Base-by-base conservation (phyloP, 495 filamentous ascomycete species). In the Aspergillus coremiiformis region DNA sequence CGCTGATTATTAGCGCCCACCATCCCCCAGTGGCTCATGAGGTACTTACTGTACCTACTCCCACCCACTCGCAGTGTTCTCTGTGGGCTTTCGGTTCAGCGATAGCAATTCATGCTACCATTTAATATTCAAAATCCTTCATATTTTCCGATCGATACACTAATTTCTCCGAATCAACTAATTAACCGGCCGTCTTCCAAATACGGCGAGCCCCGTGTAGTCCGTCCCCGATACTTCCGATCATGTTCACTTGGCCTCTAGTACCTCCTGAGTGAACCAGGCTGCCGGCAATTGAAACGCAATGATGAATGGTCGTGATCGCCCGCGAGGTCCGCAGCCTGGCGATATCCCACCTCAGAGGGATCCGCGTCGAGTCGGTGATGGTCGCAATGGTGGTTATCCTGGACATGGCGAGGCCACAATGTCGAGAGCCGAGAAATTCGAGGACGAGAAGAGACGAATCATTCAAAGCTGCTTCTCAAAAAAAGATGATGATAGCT, bases 371-470 rank as follows among this genome's bases (percentile, higher is more conserved):
- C 70, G 69, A 53, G 65, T 51, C 33, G 68, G 54, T 45, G 69
- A 70, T 43, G 42, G 56, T 56, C 69, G 66, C 54, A 61, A 63
- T 60, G 67, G 63, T 49, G 52, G 57, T 19, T 15, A 27, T 29
- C 19, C 58, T 39, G 61, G 53, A 15, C 49, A 69, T 6, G 64
- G 59, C 27, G 66, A 71, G 26, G 57, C 54, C 39, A 47, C 62
- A 29, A 70, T 79, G 72, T 86, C 75, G 49, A 84, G 88, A 66
- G 92, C 92, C 8, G 88, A 95, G 71, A 79, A 80, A 58, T 98
- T 96, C 65, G 91, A 98, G 67, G 90, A 97, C 58, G 93, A 97
- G 74, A 95, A 95, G 79, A 79, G 76, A 66, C 79, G 93, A 56
- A 96, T 98, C 48, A 87, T 92, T 29, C 83, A 89, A 53, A 96